phyloP scores from a whole-genome alignment of 345 rosid species.

The Rhodomyrtus tomentosa region DNA sequence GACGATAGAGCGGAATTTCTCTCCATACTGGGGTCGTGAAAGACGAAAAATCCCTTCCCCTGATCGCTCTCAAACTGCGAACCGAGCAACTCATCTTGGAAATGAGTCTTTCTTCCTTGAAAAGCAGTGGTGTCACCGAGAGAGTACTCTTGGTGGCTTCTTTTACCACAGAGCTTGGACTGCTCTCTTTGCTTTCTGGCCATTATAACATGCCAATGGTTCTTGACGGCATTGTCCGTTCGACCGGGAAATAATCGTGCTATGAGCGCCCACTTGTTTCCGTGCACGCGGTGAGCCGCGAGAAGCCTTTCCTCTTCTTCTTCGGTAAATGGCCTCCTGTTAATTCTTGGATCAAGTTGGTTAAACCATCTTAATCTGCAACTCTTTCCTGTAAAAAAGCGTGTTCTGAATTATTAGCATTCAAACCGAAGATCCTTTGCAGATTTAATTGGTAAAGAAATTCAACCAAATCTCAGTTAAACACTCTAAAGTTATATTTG shows the following conservation, averaged over 20 bases:
- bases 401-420: background rate
- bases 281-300: conserved; percentile 34
- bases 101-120: background rate
- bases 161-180: conserved; percentile 30
- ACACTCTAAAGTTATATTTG: background rate
- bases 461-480: background rate
- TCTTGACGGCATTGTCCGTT: conserved; percentile 54
- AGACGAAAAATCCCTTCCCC: background rate
- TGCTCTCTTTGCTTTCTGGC: conserved; percentile 41
- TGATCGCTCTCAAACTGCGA: background rate
- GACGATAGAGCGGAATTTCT: background rate
- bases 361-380: conserved; percentile 56
- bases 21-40: background rate
- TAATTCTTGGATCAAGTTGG: conserved; percentile 51
- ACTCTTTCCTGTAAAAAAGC: conserved; percentile 27
- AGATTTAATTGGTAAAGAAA: background rate
- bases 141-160: conserved; percentile 16
- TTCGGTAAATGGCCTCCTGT: conserved; percentile 37
- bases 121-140: background rate
- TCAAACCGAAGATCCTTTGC: background rate
- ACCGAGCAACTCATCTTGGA: background rate
- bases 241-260: conserved; percentile 45
- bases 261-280: conserved; percentile 48
- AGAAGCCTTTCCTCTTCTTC: conserved; percentile 48
- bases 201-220: conserved; percentile 53